Conservation (phyloP, 352 stramenopile genomes). For the Phytophthora sp. region DNA sequence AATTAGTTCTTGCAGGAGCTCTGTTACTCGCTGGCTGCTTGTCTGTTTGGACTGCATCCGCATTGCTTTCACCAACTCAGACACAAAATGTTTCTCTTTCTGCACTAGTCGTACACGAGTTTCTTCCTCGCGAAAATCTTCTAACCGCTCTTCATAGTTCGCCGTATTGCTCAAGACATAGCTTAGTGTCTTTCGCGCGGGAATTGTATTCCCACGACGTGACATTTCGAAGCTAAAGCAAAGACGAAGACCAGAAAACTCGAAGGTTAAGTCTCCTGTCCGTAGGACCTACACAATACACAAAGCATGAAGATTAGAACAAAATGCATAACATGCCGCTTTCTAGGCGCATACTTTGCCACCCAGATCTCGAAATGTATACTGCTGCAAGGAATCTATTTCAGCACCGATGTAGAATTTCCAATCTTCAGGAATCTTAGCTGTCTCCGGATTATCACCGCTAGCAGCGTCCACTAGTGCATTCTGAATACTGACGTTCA, state of each 20-base stretch:
- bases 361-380: conserved; percentile 42
- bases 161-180: conserved; percentile 16
- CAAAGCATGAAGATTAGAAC: too few relatives aligned
- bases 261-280: conserved; percentile 41
- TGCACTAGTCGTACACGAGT: conserved; percentile 47
- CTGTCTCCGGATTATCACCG: not conserved
- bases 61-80: conserved; percentile 76
- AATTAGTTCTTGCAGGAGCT: conserved; percentile 70
- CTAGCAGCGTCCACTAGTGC: not conserved
- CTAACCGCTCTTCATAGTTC: conserved; percentile 53
- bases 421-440: conserved; percentile 21
- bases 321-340: too few relatives aligned
- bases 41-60: conserved; percentile 69
- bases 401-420: conserved; percentile 62
- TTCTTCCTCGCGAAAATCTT: conserved; percentile 77
- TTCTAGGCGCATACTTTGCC: conserved; percentile 43
- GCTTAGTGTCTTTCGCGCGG: conserved; percentile 14
- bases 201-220: conserved; percentile 1
- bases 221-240: conserved; percentile 72
- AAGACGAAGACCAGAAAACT: conserved; percentile 63
- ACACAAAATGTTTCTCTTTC: conserved; percentile 70
- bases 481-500: conserved; percentile 27
- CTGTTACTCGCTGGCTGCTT: conserved; percentile 55
- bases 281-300: conserved; percentile 26
- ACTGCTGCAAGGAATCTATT: conserved; percentile 62